Evolutionary conservation across 352 stramenopile genomes (phyloP).

Genomic region (Phytopythium vexans): DNA sequence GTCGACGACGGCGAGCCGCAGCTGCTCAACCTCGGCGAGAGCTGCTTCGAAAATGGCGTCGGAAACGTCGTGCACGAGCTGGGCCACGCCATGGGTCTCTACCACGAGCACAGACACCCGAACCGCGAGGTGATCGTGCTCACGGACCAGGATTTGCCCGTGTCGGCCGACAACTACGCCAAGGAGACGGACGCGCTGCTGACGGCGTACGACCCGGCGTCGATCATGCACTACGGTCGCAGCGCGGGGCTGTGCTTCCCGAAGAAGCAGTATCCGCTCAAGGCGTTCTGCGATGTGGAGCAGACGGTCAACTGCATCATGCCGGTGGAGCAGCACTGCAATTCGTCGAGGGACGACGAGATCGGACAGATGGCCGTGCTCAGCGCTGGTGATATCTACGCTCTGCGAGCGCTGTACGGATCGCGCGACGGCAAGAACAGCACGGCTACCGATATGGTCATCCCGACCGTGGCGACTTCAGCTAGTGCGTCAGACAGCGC

Average conservation of each 20-base stretch:
- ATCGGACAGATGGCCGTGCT: constrained; percentile 56
- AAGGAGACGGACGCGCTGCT: constrained; percentile 53
- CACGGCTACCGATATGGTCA: constrained; percentile 23
- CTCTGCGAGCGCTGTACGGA: constrained; percentile 62
- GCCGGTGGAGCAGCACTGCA: constrained; percentile 63
- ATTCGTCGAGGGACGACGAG: constrained; percentile 54
- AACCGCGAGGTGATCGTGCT: constrained; percentile 67
- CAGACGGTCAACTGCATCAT: constrained; percentile 63
- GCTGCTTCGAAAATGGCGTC: constrained; percentile 45
- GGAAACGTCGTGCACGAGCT: constrained; percentile 64
- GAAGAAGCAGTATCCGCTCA: constrained; percentile 57
- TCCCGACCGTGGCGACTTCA: constrained; percentile 21
- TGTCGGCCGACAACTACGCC: constrained; percentile 66
- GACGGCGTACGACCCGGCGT: constrained; percentile 65
- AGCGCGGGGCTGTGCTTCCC: constrained; percentile 64
- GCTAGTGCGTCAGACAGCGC: constrained; percentile 3
- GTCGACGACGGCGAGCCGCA: constrained; percentile 60
- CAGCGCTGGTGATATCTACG: constrained; percentile 58
- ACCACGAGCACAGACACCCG: constrained; percentile 72
- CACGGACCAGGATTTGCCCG: constrained; percentile 53
- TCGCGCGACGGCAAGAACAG: constrained; percentile 25
- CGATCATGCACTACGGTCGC: constrained; percentile 80
- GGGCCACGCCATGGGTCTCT: constrained; percentile 59
- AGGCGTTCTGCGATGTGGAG: constrained; percentile 67
- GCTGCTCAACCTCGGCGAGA: constrained; percentile 65